Percentiles rank a stretch among this genome's conserved stretches.
These are phyloP conservation scores for Gardenia jasminoides DNA, from an alignment of 257 asterid genomes.

Conservation along the genomic window DNA sequence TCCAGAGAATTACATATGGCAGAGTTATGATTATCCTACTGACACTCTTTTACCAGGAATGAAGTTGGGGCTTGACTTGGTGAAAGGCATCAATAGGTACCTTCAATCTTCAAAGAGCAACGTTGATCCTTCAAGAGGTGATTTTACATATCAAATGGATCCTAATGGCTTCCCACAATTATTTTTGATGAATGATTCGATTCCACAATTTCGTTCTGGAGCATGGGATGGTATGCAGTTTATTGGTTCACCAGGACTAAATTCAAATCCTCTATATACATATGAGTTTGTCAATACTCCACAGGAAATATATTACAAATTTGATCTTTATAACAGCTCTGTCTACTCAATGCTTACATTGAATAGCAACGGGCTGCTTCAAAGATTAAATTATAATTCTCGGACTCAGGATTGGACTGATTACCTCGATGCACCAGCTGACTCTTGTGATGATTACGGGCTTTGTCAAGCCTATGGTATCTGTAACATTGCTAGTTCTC, in stretches of 20 bases:
- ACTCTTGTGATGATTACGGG: slow-evolving; percentile 26
- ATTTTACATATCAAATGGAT: slow-evolving; percentile 13
- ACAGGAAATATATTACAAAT: slow-evolving; percentile 15
- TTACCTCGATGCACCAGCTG: background rate
- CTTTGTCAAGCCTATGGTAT: slow-evolving; percentile 31
- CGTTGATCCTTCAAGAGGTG: slow-evolving; percentile 38
- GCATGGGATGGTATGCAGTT: too few species aligned
- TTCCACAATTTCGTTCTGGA: too few species aligned
- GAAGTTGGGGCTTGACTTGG: slow-evolving; percentile 39
- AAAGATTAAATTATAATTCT: slow-evolving; percentile 29
- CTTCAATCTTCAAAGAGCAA: slow-evolving; percentile 35
- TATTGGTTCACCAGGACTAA: background rate
- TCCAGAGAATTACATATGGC: slow-evolving; percentile 34
- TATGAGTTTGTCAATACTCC: slow-evolving; percentile 14
- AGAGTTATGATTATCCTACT: slow-evolving; percentile 44
- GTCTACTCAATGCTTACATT: slow-evolving; percentile 20
- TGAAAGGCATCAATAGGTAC: slow-evolving; percentile 19
- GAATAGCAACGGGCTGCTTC: slow-evolving; percentile 21
- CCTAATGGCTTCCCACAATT: slow-evolving; percentile 19
- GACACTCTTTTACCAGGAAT: slow-evolving; percentile 43
- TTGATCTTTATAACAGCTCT: background rate
- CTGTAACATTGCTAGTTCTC: slow-evolving; percentile 22
- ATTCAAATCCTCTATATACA: slow-evolving; percentile 9
- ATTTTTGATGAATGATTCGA: too few species aligned
- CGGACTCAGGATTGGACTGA: slow-evolving; percentile 26